Evolutionary conservation across 192 early-diverging fungal genomes (phyloP).

Genomic region (Geranomyces variabilis): DNA sequence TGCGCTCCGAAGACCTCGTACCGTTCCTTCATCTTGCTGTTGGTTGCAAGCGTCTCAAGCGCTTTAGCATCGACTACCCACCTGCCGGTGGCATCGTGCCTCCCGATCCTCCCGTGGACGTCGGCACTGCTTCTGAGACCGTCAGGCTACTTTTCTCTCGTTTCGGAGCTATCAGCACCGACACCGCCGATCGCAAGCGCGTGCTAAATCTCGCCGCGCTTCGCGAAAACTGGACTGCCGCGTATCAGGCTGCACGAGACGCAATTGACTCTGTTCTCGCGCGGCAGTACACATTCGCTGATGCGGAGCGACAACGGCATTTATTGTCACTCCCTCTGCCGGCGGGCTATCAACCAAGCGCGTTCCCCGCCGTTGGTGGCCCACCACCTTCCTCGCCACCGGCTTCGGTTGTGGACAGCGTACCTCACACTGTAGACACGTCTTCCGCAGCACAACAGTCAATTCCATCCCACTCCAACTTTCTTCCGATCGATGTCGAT

Average conservation of each 20-base stretch:
- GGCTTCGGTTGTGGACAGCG: too few relatives aligned
- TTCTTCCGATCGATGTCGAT: too few relatives aligned
- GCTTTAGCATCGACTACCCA: slow-evolving; percentile 31
- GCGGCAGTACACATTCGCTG: too few relatives aligned
- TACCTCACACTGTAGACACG: too few relatives aligned
- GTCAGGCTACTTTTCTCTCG: slow-evolving; percentile 27
- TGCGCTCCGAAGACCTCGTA: slow-evolving; percentile 26
- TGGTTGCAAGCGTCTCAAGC: slow-evolving; percentile 20
- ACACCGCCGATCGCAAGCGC: slow-evolving; percentile 23
- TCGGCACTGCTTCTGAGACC: slow-evolving; percentile 28
- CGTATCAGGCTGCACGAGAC: slow-evolving; percentile 6
- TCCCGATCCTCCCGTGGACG: slow-evolving; percentile 21
- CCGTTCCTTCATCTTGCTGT: slow-evolving; percentile 26
- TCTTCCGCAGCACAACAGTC: too few relatives aligned
- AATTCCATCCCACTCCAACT: too few relatives aligned
- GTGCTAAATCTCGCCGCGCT: slow-evolving; percentile 18
- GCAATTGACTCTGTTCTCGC: too few relatives aligned
- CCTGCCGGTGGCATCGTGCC: slow-evolving; percentile 24
- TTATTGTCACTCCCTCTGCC: too few relatives aligned
- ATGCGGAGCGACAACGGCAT: too few relatives aligned
- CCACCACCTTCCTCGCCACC: too few relatives aligned
- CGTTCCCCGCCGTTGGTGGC: too few relatives aligned
- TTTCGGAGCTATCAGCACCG: slow-evolving; percentile 18
- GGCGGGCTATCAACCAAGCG: too few relatives aligned
- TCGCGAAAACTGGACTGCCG: slow-evolving; percentile 19